Evolutionary conservation across 192 early-diverging fungal species (phyloP).

Genomic region (Podila verticillata): DNA sequence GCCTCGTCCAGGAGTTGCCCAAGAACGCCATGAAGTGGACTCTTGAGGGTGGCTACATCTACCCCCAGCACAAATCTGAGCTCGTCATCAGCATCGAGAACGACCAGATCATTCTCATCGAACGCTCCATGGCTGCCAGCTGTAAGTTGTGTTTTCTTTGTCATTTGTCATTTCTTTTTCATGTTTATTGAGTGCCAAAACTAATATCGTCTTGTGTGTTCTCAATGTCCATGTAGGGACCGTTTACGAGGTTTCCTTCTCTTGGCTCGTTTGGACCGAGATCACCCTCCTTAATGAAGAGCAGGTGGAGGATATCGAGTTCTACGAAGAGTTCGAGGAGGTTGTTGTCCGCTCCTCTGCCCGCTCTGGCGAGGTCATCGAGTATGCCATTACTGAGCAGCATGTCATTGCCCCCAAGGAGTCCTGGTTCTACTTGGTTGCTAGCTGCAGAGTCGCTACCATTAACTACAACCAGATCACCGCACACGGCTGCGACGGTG

Average conservation of each 20-base stretch:
- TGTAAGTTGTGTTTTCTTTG: too few relatives aligned
- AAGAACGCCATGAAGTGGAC: conserved; percentile 45
- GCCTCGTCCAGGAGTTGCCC: conserved; percentile 33
- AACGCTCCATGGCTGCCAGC: conserved; percentile 24
- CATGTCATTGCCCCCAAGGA: conserved; percentile 22
- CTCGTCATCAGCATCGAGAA: conserved; percentile 32
- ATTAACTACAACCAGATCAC: conserved; percentile 18
- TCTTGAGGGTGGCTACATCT: conserved; percentile 32
- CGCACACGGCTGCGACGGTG: conserved; percentile 27
- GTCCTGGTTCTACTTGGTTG: conserved; percentile 45
- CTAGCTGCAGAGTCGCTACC: conserved; percentile 30
- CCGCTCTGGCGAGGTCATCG: conserved; percentile 17
- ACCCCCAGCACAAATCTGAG: conserved; percentile 31
- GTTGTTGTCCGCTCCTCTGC: conserved; percentile 37
- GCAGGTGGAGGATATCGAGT: conserved; percentile 23
- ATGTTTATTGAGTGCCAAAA: too few relatives aligned
- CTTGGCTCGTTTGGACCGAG: conserved; percentile 44
- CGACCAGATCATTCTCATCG: conserved; percentile 30
- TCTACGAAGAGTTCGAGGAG: conserved; percentile 49
- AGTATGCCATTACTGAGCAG: conserved; percentile 44
- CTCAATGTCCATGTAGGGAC: too few relatives aligned
- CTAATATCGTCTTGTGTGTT: too few relatives aligned
- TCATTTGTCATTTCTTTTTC: too few relatives aligned
- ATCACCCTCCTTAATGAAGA: conserved; percentile 23
- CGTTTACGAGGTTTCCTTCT: conserved; percentile 26